Base-by-base conservation (phyloP, 2,329 filamentous ascomycete species). In the Laburnicola sp. region DNA sequence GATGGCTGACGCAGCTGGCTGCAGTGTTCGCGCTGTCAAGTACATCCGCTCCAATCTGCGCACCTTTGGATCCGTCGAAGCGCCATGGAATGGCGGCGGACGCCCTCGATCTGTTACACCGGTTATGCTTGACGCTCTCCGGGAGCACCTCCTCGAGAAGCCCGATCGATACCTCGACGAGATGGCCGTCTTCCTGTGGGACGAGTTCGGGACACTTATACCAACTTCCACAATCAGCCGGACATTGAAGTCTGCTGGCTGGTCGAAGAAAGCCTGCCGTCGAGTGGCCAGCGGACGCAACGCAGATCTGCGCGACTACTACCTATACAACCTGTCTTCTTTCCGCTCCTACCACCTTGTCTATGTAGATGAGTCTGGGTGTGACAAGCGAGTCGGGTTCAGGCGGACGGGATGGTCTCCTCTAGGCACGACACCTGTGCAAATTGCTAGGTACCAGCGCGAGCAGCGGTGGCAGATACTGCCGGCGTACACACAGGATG, bases 281-380 rank as follows among this genome's bases (percentile, higher is more conserved):
- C 58, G 64, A 30, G 59, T 71, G 54, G 60, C 70, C 55, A 64
- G 67, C 56, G 61, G 72, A 61, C 62, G 54, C 32, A 69, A 70
- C 62, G 37, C 58, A 25, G 60, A 72, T 44, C 56, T 75, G 44
- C 60, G 65, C 54, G 68, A 71, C 47, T 58, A 60, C 27, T 73
- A 74, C 48, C 57, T 69, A 21, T 48, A 72, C 50, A 64, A 66
- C 5, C 40, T 73, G 11, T 71, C 65, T 1, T 52, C 57, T 0
- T 71, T 70, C 44, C 50, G 54, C 7, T 70, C 64, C 1, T 69
- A 72, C 48, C 59, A 74, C 22, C 52, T 72, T 9, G 63, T 75
- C 5, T 74, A 60, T 45, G 59, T 75, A 37, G 65, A 75, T 51
- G 62, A 75, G 53, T 74, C 73, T 49, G 65, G 70, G 6, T 73